A percentile compares a stretch with the other conserved stretches of the same genome.
Evolutionary conservation across 2,329 filamentous ascomycete genomes (phyloP).

Genomic region (Aquanectria penicillioides): DNA sequence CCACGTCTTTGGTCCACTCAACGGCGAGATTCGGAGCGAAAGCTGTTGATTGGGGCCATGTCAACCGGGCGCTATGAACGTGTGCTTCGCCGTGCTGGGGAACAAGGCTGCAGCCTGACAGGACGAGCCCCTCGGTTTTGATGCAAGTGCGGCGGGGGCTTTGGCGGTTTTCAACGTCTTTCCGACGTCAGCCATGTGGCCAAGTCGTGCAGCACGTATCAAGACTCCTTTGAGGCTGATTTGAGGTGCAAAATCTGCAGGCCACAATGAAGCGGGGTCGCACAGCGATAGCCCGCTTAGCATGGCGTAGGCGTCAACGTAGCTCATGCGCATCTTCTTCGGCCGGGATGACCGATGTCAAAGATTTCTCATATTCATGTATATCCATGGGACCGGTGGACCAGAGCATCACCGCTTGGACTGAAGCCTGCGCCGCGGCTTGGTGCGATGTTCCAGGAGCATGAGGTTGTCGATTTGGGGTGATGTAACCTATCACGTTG

Average conservation of each 20-base stretch:
- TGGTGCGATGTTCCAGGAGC: conserved; percentile 16
- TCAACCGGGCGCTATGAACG: conserved; percentile 25
- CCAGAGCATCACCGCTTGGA: conserved; percentile 85
- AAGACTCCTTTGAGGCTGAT: neutral
- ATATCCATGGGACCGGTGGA: conserved; percentile 78
- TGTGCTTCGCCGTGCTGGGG: conserved; percentile 13
- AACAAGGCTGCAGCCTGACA: conserved; percentile 17
- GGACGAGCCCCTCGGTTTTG: neutral
- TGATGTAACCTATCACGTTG: conserved; percentile 86
- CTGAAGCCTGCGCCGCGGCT: conserved; percentile 46
- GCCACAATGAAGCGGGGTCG: neutral
- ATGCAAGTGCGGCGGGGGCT: conserved; percentile 14
- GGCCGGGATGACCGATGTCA: conserved; percentile 8
- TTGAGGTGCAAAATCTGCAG: neutral
- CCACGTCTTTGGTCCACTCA: conserved; percentile 27
- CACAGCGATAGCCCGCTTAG: neutral
- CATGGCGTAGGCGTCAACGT: neutral
- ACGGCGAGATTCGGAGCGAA: conserved; percentile 13
- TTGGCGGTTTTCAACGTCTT: conserved; percentile 17
- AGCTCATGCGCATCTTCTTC: conserved; percentile 4
- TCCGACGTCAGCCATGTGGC: conserved; percentile 6
- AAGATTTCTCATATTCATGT: conserved; percentile 75
- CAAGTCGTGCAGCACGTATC: neutral
- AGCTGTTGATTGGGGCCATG: conserved; percentile 32
- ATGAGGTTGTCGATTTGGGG: conserved; percentile 35